Base-by-base conservation (phyloP, 371 early-diverging fungal genomes). In the Mortierella sp. region DNA sequence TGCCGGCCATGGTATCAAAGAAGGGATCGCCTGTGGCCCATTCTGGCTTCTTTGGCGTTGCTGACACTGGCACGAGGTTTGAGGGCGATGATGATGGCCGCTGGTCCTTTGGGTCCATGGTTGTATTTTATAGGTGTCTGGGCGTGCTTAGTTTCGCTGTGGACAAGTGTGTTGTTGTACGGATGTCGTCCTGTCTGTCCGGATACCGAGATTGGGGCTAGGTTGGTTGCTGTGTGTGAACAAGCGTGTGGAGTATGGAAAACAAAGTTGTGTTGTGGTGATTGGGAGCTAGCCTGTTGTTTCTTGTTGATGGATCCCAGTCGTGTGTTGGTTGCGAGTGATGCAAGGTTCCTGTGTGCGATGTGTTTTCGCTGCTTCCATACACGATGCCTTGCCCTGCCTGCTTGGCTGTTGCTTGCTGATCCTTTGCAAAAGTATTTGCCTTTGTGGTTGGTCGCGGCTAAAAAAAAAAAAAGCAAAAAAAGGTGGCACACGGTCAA, bases 1-100 rank as follows among this genome's bases (percentile, higher is more conserved):
- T 81, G 40, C 86, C 86, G 3, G 86, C 86, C 86, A 86, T 86
- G 4, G 81, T 86, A 44, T 86, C 86, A 59, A 86, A 86, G 57
- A 86, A 86, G 13, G 86, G 86, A 50, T 86, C 86, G 1, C 86
- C 86, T 19, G 86, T 86, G n/a, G 86, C 86, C 86, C 86, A 86
- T 0, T 24, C 34, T 19, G 86, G 86, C 71, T 64, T 75, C 37
- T 76, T 69, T 31, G 14, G 11, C 13, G 76, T 28, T n/a, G 70
- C 37, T 54, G 72, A 19, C 24, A 46, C 37, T 54, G 72, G 31
- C 24, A 46, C 13, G 21, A 64, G 34, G 24, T 64, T 24, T 19
- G 34, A 64, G 24, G 34, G 67, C 37, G 64, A 64, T 21, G 67
- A 37, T 64, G 34, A 37, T 37, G 40, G 21, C 67, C 21, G 37